phyloP scores from a whole-genome alignment of 2,329 filamentous ascomycete species.

The Talaromyces verruculosus region DNA sequence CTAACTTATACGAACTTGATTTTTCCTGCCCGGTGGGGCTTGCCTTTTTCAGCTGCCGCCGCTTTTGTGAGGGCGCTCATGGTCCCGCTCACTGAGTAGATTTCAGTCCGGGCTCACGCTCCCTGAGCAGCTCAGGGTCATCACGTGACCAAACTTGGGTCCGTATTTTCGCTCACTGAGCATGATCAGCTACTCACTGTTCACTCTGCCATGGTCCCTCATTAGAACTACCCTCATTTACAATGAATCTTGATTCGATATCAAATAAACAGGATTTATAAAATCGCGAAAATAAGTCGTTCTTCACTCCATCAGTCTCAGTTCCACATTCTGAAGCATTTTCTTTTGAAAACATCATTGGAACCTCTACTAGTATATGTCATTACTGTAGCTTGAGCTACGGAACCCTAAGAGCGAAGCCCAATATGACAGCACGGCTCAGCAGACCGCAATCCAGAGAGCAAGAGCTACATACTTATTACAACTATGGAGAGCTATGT shows the following conservation, averaged over 20 bases:
- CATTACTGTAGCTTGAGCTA: background rate
- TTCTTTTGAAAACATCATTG: too few species aligned
- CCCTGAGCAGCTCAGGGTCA: background rate
- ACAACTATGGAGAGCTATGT: background rate
- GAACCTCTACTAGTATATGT: background rate
- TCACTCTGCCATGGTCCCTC: background rate
- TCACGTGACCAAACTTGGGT: background rate
- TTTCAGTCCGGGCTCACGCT: slow-evolving; percentile 10
- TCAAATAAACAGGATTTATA: background rate
- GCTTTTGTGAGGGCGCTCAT: slow-evolving; percentile 13
- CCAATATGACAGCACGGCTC: background rate
- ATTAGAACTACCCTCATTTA: too few species aligned
- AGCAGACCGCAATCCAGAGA: background rate
- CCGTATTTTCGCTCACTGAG: background rate
- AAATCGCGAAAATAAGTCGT: background rate
- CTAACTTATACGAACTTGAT: background rate
- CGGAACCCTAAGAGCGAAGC: background rate
- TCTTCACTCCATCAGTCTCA: too few species aligned
- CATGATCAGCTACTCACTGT: background rate
- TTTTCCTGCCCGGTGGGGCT: background rate
- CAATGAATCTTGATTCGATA: too few species aligned
- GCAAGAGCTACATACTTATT: background rate
- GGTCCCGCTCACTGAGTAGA: slow-evolving; percentile 4
- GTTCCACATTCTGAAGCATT: too few species aligned
- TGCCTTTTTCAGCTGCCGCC: slow-evolving; percentile 14